Evolutionary conservation across 129 eudicot species (phyloP), one percentile per base, ranked within the genome.

Genomic region (Saposhnikovia divaricata): DNA sequence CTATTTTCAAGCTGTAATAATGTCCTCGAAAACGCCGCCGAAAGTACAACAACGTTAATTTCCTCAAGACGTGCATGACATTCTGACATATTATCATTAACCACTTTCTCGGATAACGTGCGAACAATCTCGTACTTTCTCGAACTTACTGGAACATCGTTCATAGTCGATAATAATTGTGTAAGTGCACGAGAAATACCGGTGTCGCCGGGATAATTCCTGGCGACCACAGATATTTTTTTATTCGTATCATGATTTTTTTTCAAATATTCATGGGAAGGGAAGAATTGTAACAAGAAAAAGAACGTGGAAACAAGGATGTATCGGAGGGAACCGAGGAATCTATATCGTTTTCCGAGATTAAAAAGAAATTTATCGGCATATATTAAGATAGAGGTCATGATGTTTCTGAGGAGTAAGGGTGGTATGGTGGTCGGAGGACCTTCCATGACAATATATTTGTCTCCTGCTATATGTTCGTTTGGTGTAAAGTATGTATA

Each of bases 91-190:
- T 93, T 93, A 72, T 87, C 98, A 69, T 87, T 84, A 77, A 91
- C 87, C 8, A 93, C 27, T 79, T 83, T 91, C 84, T 91, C 98
- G 4, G 90, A 89, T 34, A 91, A 76, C 10, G 89, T 84, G 34
- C 95, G 80, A 2, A 91, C 96, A 28, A 88, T 77, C 31, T 93
- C 96, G 79, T 93, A 93, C 80, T 93, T 93, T 3, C 98, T 81
- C 1, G 98, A 93, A 65, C 85, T 93, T 3, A 91, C 95, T 0
- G 98, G 98, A 16, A 91, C 77, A 77, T 87, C 95, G 31, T 82
- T 93, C 38, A 91, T 75, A 2, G 90, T 73, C 0, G 83, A 66
- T n/a, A 93, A 81, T 73, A 93, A 78, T 65, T 93, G 98, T 0
- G 81, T 38, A 2, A 93, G 89, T 18, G 98, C 93, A 55, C 98